Conservation (phyloP, 495 filamentous ascomycete genomes). For the Aspergillus sparsus region DNA sequence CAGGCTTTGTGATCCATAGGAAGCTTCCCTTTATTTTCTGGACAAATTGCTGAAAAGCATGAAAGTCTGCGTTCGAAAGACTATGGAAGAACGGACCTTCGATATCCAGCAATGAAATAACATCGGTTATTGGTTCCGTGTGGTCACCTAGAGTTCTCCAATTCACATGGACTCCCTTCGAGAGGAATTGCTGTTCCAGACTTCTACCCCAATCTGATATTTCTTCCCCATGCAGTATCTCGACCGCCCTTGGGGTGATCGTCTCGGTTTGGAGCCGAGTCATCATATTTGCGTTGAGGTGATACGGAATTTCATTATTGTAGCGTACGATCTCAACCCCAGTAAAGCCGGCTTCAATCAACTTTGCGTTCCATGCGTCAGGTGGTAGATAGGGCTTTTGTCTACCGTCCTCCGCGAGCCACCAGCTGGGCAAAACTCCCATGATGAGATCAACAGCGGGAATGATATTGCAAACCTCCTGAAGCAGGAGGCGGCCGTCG, state of each 20-base stretch:
- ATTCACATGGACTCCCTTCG: neutral
- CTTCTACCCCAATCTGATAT: too few species aligned
- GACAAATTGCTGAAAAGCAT: slow-evolving; percentile 23
- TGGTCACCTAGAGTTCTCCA: slow-evolving; percentile 25
- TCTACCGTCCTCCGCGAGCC: slow-evolving; percentile 16
- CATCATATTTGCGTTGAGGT: too few species aligned
- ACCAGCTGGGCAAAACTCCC: slow-evolving; percentile 31
- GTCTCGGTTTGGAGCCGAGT: too few species aligned
- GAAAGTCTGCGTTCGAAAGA: slow-evolving; percentile 19
- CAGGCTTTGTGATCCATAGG: slow-evolving; percentile 45
- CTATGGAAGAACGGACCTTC: slow-evolving; percentile 33
- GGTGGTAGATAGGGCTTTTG: neutral
- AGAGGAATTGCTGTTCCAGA: neutral
- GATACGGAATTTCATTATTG: neutral
- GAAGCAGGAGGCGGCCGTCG: slow-evolving; percentile 28
- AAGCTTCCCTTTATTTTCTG: slow-evolving; percentile 10
- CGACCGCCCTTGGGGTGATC: too few species aligned
- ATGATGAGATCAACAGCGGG: slow-evolving; percentile 20
- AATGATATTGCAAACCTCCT: slow-evolving; percentile 22
- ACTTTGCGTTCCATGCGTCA: neutral
- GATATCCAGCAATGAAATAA: slow-evolving; percentile 40
- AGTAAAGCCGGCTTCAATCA: neutral
- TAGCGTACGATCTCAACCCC: neutral
- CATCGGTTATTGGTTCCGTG: slow-evolving; percentile 25
- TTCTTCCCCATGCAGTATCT: too few species aligned